These are phyloP conservation scores for Trichoderma sp. DNA, from an alignment of 2,329 filamentous ascomycete genomes.

Conservation along the genomic window DNA sequence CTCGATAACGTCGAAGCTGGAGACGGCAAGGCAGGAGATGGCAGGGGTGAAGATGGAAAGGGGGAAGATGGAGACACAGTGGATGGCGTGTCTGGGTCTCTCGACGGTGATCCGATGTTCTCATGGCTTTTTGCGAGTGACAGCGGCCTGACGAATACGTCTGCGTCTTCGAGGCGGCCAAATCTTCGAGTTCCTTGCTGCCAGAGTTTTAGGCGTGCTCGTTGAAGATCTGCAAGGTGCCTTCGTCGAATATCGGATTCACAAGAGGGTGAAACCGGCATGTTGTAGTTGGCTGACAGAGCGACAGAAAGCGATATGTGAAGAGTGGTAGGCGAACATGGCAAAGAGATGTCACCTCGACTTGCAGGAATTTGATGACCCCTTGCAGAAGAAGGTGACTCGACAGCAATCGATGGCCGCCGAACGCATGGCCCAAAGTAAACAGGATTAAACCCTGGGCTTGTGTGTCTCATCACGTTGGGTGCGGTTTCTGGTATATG, in stretches of 20 bases:
- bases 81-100: neutral
- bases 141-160: conserved; percentile 30
- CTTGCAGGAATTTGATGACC: neutral
- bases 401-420: neutral
- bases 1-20: neutral
- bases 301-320: neutral
- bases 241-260: conserved; percentile 21
- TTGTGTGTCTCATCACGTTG: neutral
- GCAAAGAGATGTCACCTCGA: neutral
- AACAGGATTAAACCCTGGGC: neutral
- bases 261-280: neutral
- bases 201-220: conserved; percentile 27
- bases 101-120: neutral
- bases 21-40: neutral
- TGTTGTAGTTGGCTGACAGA: neutral
- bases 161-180: conserved; percentile 23
- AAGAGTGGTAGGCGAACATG: neutral
- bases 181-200: conserved; percentile 22
- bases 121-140: conserved; percentile 26
- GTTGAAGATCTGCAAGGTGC: conserved; percentile 28
- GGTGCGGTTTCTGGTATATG: neutral
- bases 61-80: neutral
- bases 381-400: neutral
- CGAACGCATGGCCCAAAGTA: neutral
- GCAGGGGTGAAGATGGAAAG: neutral